Base-by-base conservation (phyloP, 2,329 filamentous ascomycete species). In the Botryotinia globosa region DNA sequence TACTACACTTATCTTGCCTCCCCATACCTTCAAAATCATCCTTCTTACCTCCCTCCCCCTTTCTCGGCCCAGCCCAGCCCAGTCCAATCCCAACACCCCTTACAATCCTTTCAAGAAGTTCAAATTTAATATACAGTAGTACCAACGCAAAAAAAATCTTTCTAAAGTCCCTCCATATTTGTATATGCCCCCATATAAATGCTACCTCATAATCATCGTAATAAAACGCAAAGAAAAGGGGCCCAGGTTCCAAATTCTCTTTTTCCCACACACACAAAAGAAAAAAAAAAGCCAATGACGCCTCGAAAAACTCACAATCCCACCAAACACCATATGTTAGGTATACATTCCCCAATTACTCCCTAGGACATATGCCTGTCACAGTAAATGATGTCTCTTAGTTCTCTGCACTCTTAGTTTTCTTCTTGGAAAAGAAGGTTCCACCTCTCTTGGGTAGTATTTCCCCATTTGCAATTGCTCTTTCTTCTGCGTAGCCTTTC, bases 401-500 rank as follows among this genome's bases (percentile, higher is more conserved):
- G 54, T 22, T 56, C 29, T 71, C 69, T 34, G 42, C 59, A 65
- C 45, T 51, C 48, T 25, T 70, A 1, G 22, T 70, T 25, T 70
- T 70, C 34, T 64, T 70, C n/a, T 64, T 71, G 9, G 69, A 71
- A 34, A 73, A 73, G 45, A 73, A 73, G 20, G 64, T 73, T 45
- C 65, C 65, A 8, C 68, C 68, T 42, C 65, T 65, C 44, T 65
- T 65, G 44, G 48, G 48, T 18, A 37, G n/a, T 4, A 62, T 5
- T 29, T 74, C 73, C 34, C 73, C 73, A 68, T 74, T 74, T 20
- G 73, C 77, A 64, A 74, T 77, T 25, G 77, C 77, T n/a, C 80
- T 75, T 67, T 81, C 79, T 44, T 80, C 77, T 0, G 80, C 80
- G 74, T 81, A 81, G 1, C 77, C 79, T 48, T 86, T 85, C 66